These are phyloP conservation scores for Paraphaeosphaeria sporulosa DNA, from an alignment of 2,329 filamentous ascomycete species.

Conservation along the genomic window DNA sequence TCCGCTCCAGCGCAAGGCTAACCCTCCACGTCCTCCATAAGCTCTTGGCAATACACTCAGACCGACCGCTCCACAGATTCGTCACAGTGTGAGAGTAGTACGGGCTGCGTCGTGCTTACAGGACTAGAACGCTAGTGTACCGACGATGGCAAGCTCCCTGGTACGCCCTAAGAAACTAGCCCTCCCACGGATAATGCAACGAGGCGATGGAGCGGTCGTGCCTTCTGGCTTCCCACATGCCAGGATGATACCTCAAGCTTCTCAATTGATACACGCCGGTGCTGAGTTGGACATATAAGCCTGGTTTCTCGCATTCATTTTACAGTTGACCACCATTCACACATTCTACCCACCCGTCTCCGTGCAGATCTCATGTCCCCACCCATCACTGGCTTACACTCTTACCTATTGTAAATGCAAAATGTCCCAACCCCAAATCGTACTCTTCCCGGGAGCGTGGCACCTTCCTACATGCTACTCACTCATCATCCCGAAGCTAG, in stretches of 20 bases:
- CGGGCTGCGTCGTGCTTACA: neutral
- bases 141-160: neutral
- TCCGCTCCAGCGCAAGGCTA: too few relatives aligned
- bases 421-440: slow-evolving; percentile 43
- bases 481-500: slow-evolving; percentile 35
- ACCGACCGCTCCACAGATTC: neutral
- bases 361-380: neutral
- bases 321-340: neutral
- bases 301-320: neutral
- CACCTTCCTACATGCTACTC: slow-evolving; percentile 43
- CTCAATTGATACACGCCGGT: neutral
- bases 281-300: neutral
- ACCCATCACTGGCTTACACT: neutral
- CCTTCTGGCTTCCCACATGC: neutral
- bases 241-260: neutral
- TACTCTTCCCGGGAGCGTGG: slow-evolving; percentile 50
- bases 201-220: neutral
- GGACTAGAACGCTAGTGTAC: neutral
- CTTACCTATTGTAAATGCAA: neutral
- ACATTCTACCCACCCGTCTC: neutral
- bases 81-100: neutral
- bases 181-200: neutral
- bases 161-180: neutral
- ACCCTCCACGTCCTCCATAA: neutral
- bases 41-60: neutral